Evolutionary conservation across 2,329 filamentous ascomycete species (phyloP), one percentile per base, ranked within the genome.

Genomic region (Arthrobotrys megalospora): DNA sequence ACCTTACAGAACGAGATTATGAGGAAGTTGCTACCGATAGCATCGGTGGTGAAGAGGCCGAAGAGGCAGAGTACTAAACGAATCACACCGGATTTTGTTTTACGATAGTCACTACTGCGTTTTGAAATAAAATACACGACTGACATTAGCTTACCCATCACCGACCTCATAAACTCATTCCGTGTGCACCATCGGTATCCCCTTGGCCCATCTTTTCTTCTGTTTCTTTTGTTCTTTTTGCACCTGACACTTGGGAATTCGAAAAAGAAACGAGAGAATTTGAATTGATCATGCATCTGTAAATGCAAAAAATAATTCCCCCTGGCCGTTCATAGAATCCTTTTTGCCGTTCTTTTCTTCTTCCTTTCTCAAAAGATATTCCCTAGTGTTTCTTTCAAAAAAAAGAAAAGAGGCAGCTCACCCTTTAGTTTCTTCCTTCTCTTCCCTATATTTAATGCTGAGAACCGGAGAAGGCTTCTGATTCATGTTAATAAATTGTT

Each of bases 1-100:
- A 32, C 58, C 10, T 21, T 65, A 53, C 67, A 82, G 96, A 99
- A 90, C 92, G 94, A 82, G 95, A 99, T 86, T 99, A 99, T 88
- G 95, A 97, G 88, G 96, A 99, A 88, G 96, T 98, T 84, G 95
- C 94, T 81, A 93, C 93, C 83, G 95, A 98, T 87, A 97, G 94
- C 80, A 87, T 97, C 83, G 94, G 90, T 81, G 94, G 96, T 83
- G 93, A 94, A 84, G 91, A 90, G 84, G 87, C 4, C n/a, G 55
- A 89, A 82, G 94, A 96, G 87, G 92, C 93, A 81, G 95, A 97
- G 90, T 97, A 97, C 89, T 97, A 96, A 85, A 82, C 80, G 81
- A 80, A 75, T 50, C 62, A 24, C 60, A 65, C 36, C 19, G 24
- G 64, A 71, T 62, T 28, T 70, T 76, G 32, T 43, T 45, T 66